Percentiles rank a stretch among this genome's conserved stretches.
Conservation (phyloP, 768 basidiomycete genomes). For the Rhizopogon salebrosus region DNA sequence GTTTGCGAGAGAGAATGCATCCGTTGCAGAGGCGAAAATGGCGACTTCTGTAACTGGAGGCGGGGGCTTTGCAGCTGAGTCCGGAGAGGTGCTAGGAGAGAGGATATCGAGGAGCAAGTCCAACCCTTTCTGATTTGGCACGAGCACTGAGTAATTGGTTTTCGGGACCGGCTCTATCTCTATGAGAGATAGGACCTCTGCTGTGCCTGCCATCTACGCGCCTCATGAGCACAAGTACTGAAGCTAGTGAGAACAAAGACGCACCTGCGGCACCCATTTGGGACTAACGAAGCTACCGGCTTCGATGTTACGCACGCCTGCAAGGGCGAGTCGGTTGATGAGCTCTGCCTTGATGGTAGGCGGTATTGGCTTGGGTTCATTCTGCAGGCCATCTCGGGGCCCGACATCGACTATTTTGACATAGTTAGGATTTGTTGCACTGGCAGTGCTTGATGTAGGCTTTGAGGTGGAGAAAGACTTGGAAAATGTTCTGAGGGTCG, state of each 20-base stretch:
- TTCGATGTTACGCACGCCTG: constrained; percentile 71
- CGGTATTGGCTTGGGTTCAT: constrained; percentile 71
- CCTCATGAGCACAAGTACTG: background rate
- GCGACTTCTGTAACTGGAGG: constrained; percentile 78
- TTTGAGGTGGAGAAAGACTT: background rate
- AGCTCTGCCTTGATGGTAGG: constrained; percentile 75
- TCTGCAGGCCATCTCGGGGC: constrained; percentile 89
- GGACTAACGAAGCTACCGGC: constrained; percentile 89
- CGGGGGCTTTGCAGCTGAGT: constrained; percentile 28
- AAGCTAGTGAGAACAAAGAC: constrained; percentile 10
- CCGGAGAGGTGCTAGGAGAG: constrained; percentile 16
- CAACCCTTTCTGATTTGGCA: constrained; percentile 77
- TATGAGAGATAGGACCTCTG: constrained; percentile 62
- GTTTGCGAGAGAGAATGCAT: constrained; percentile 82
- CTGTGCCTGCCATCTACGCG: constrained; percentile 80
- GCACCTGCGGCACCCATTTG: constrained; percentile 89
- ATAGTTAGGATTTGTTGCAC: background rate
- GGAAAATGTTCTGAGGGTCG: background rate
- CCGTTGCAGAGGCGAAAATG: constrained; percentile 85
- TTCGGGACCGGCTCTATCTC: constrained; percentile 48
- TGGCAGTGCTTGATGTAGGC: background rate
- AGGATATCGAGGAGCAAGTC: constrained; percentile 62
- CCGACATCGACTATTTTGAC: constrained; percentile 79
- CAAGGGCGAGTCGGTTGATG: constrained; percentile 63
- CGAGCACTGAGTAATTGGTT: constrained; percentile 72